Evolutionary conservation across 164 flowering plant species (phyloP), one percentile per base, ranked within the genome.

Genomic region (Amborella trichopoda): DNA sequence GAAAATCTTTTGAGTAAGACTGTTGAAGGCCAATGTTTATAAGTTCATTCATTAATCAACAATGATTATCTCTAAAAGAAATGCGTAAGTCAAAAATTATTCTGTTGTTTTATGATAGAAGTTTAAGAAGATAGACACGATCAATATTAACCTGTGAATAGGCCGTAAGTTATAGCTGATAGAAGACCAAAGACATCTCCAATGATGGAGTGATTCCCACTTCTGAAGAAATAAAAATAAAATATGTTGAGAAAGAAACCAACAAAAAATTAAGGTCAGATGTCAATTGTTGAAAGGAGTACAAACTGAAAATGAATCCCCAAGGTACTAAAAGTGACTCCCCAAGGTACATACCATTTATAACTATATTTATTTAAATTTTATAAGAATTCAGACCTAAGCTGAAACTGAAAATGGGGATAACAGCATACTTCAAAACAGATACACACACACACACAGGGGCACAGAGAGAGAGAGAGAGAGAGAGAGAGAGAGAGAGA

Each of bases 131-230:
- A 10, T 9, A 38, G 17, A 38, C 16, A 22, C 16, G 17, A 38
- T 38, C 11, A 38, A 16, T 16, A 16, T 10, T 38, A 9, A 93
- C 99, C 96, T 40, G 99, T 93, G 58, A 93, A 93, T 51, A 93
- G 69, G 11, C 91, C 99, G 64, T 88, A 93, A 21, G 76, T 49
- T 73, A 93, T 23, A 43, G 96, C 96, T 48, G 99, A 93, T 50
- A 88, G 83, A 65, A 93, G 87, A 58, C 96, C 95, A 69, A 88
- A 93, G 36, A 88, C 75, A 78, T 93, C 99, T 18, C 99, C 99
- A n/a, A 71, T 67, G 54, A 88, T 78, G 40, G 99, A 80, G 64
- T 74, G 99, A 39, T 81, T 58, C 43, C 88, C 83, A 61, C 58
- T 71, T 61, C 94, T 78, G 71, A 62, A 72, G 50, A 63, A 65